Conservation (phyloP, 2,329 filamentous ascomycete species). For the Colletotrichum plurivorum region DNA sequence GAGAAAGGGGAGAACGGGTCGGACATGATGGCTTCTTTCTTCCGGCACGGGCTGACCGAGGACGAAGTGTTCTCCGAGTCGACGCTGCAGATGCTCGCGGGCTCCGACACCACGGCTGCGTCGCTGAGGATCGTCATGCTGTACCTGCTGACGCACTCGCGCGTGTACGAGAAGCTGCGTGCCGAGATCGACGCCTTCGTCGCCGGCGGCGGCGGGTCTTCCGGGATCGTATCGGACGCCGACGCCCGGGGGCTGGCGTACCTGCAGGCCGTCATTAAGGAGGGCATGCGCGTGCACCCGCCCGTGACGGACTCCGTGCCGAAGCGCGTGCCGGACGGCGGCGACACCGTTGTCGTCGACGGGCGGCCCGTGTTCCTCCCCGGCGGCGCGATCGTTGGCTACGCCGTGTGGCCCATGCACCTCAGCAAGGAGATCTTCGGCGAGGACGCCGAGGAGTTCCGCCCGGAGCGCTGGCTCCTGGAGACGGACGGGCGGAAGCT, state of each 20-base stretch:
- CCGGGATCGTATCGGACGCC: slow-evolving; percentile 52
- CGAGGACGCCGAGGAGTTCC: slow-evolving; percentile 66
- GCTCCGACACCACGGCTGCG: slow-evolving; percentile 52
- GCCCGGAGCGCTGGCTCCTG: slow-evolving; percentile 73
- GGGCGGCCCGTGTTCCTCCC: slow-evolving; percentile 49
- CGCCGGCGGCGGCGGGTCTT: slow-evolving; percentile 2
- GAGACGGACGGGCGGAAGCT: slow-evolving; percentile 47
- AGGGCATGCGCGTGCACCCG: slow-evolving; percentile 69
- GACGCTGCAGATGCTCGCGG: slow-evolving; percentile 48
- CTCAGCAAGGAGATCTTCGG: slow-evolving; percentile 70
- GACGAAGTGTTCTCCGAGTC: slow-evolving; percentile 50
- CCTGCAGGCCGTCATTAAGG: slow-evolving; percentile 70
- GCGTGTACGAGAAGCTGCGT: slow-evolving; percentile 61
- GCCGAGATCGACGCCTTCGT: slow-evolving; percentile 59
- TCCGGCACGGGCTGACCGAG: slow-evolving; percentile 54
- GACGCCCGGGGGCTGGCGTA: slow-evolving; percentile 65
- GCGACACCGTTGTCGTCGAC: slow-evolving; percentile 44
- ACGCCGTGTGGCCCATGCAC: slow-evolving; percentile 57
- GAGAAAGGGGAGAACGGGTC: slow-evolving; percentile 31
- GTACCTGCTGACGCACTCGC: slow-evolving; percentile 64
- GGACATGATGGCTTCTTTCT: slow-evolving; percentile 51
- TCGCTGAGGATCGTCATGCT: slow-evolving; percentile 62
- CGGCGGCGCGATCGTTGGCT: slow-evolving; percentile 42
- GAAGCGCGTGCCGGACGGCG: slow-evolving; percentile 53
- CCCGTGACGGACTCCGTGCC: slow-evolving; percentile 56